A percentile compares a stretch with the other conserved stretches of the same genome.
Evolutionary conservation across 129 eudicot genomes (phyloP).

Genomic region (Tagetes erecta): DNA sequence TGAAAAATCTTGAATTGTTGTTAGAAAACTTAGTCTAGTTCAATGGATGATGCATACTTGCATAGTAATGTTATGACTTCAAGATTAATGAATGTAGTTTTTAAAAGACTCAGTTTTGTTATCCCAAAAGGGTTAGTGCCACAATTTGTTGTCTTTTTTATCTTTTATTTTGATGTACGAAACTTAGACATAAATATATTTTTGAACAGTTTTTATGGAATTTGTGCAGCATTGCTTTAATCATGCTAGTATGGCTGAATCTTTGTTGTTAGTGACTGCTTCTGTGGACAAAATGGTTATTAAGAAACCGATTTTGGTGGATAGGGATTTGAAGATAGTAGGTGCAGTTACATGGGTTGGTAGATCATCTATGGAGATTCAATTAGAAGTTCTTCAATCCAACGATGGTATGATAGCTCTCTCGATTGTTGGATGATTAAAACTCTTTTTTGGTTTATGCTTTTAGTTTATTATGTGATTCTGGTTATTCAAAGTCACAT

Average conservation of each 20-base stretch:
- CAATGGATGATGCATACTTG: no score
- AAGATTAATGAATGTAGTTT: no score
- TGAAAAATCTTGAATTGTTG: no score
- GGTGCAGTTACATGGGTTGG: conserved; percentile 99
- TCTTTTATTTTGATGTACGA: no score
- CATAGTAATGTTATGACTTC: no score
- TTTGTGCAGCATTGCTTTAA: conserved; percentile 75
- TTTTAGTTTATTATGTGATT: background rate
- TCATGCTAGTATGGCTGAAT: conserved; percentile 56
- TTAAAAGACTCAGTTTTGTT: no score
- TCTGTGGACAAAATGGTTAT: conserved; percentile 92
- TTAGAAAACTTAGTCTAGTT: no score
- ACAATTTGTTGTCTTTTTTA: no score
- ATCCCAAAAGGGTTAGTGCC: no score
- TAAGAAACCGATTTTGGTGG: conserved; percentile 76
- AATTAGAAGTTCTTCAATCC: conserved; percentile 68
- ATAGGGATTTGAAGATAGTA: conserved; percentile 55
- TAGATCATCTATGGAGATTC: conserved; percentile 95
- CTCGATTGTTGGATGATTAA: background rate
- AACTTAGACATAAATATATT: no score
- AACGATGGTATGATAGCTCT: conserved; percentile 40
- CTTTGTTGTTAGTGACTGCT: conserved; percentile 84
- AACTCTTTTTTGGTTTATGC: background rate
- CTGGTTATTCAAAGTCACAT: background rate
- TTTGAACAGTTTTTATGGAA: background rate